Evolutionary conservation across 2,329 filamentous ascomycete genomes (phyloP).

Genomic region (Aureobasidium sp.): DNA sequence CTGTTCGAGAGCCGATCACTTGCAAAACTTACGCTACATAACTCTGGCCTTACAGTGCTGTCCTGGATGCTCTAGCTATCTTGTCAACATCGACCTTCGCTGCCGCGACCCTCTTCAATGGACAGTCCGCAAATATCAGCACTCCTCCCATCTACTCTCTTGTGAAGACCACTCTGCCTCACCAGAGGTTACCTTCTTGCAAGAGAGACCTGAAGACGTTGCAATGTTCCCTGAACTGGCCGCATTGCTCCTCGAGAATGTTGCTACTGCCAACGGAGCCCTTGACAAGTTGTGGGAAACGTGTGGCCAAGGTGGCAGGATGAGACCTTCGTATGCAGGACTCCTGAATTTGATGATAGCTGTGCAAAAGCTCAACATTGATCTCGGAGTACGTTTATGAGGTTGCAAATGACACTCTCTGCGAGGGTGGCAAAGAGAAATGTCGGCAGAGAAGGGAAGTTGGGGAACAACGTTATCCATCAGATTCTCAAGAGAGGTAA

Average conservation of each 20-base stretch:
- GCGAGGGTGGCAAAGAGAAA: too few species aligned
- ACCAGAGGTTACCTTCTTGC: background rate
- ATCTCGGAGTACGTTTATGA: too few species aligned
- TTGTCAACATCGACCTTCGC: background rate
- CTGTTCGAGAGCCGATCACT: background rate
- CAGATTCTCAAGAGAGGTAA: too few species aligned
- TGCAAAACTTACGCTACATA: background rate
- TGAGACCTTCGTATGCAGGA: background rate
- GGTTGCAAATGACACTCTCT: too few species aligned
- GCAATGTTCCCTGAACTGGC: background rate
- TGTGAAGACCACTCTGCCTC: background rate
- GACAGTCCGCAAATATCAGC: background rate
- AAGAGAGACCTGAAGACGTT: background rate
- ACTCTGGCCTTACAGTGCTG: background rate
- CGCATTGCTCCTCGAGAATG: too few species aligned
- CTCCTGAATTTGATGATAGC: background rate
- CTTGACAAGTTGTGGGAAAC: background rate
- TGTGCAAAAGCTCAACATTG: background rate
- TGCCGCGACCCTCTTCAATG: background rate
- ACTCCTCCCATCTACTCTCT: background rate
- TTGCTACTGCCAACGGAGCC: background rate
- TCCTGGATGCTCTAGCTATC: too few species aligned
- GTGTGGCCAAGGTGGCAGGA: background rate
- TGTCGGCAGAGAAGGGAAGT: too few species aligned
- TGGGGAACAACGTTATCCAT: too few species aligned